Conservation (phyloP, 257 asterid genomes). For the Solanum corneliomulleri region DNA sequence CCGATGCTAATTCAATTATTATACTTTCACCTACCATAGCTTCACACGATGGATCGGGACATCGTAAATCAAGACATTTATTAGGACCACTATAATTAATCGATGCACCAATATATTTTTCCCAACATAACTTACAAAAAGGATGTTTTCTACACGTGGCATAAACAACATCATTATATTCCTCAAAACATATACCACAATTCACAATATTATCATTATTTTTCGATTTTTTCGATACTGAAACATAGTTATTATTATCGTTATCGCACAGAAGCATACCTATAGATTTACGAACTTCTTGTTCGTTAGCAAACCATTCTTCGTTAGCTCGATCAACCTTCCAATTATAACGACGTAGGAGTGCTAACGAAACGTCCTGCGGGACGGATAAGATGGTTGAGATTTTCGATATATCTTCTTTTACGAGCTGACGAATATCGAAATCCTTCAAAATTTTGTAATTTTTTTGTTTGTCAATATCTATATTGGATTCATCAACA, state of each 20-base stretch:
- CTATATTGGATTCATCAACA: background rate
- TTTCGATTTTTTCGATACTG: background rate
- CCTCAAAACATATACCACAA: conserved; percentile 2
- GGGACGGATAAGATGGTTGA: conserved; percentile 12
- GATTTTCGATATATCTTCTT: conserved; percentile 5
- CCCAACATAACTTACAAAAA: background rate
- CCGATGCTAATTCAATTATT: background rate
- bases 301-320: conserved; percentile 2
- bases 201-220: background rate
- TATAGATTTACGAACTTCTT: background rate
- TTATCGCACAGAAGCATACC: background rate
- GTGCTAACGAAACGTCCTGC: conserved; percentile 5
- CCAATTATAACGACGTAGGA: conserved; percentile 6
- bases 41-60: background rate
- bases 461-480: background rate
- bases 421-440: conserved; percentile 3
- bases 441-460: conserved; percentile 12
- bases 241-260: background rate
- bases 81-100: background rate
- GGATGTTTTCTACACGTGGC: background rate
- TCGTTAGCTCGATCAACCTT: background rate
- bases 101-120: background rate
- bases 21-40: background rate
- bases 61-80: background rate
- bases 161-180: background rate